Base-by-base conservation (phyloP, 2,329 filamentous ascomycete genomes). In the Falciphora oryzae region DNA sequence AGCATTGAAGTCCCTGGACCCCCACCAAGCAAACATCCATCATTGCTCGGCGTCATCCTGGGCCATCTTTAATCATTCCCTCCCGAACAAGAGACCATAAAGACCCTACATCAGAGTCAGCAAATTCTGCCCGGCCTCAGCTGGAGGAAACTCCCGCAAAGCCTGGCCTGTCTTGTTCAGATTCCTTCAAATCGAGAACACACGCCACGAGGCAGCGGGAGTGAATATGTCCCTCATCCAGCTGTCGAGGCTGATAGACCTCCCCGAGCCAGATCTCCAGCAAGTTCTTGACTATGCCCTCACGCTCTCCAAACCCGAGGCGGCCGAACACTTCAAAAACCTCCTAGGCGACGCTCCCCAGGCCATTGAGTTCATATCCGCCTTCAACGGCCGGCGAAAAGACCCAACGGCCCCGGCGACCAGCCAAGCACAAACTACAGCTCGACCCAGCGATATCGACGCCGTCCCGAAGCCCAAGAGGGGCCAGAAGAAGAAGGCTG, bases 331-430 rank as follows among this genome's bases (percentile, higher is more conserved):
- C 75, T 89, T 99, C 67, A 90, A 88, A 75, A 92, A 95, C 72
- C 81, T 99, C 63, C 84, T 99, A 0, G 95, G 94, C 62, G 92
- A 96, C 74, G 93, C 91, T 8, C 86, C 93, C 1, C 87, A 90
- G 70, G 84, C 81, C 57, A 79, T 93, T 67, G 89, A 93, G 70
- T 95, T 92, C 73, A 88, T 93, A 68, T 86, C 91, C 0, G 89
- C 88, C 25, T 94, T 94, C 74, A 98, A 97, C 73, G 85, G 88
- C 3, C 85, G 80, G 25, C 78, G 86, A 62, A 76, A 81, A 69
- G 80, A 80, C 27, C 79, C 79, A 1, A 74, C 71, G 10, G 66
- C 25, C 31, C 35, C 64, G 14, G 60, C 65, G 16, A 57, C 59
- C 16, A 50, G 27, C 4, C 60, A 53, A 32, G 44, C 44, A 38